Evolutionary conservation across 2,329 filamentous ascomycete species (phyloP).

Genomic region (Verticillium dahliae): DNA sequence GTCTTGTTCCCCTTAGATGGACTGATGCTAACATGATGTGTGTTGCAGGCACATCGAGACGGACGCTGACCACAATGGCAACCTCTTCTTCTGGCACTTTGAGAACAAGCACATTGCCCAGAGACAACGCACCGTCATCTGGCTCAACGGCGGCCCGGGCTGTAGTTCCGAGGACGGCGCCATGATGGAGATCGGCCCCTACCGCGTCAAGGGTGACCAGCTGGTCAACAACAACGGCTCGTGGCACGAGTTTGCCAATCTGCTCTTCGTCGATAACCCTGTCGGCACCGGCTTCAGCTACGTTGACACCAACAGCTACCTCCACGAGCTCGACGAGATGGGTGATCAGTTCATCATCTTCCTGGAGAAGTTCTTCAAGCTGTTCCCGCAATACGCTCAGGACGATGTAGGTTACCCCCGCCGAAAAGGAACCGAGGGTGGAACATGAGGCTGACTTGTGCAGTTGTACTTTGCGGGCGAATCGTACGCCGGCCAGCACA

Average conservation of each 20-base stretch:
- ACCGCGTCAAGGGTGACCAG: constrained; percentile 68
- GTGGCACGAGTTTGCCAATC: constrained; percentile 96
- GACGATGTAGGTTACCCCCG: constrained; percentile 69
- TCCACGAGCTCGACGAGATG: constrained; percentile 84
- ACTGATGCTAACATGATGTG: constrained; percentile 16
- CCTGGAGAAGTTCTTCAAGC: constrained; percentile 79
- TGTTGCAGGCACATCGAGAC: constrained; percentile 78
- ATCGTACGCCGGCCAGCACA: constrained; percentile 94
- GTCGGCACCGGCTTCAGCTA: constrained; percentile 97
- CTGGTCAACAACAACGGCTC: constrained; percentile 85
- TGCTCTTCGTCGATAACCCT: constrained; percentile 95
- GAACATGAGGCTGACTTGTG: background rate
- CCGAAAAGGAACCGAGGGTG: too few relatives aligned
- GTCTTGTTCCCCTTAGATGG: background rate
- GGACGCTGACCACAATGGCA: constrained; percentile 76
- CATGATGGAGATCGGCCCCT: constrained; percentile 93
- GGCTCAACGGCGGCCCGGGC: constrained; percentile 94
- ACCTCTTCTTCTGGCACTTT: constrained; percentile 98
- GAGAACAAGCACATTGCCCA: constrained; percentile 94
- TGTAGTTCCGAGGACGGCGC: constrained; percentile 97
- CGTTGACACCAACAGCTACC: constrained; percentile 79
- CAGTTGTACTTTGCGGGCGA: constrained; percentile 93
- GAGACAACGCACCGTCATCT: constrained; percentile 83
- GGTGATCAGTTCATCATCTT: constrained; percentile 81
- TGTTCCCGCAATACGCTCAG: constrained; percentile 86